Evolutionary conservation across 78 protist species (phyloP), one percentile per base, ranked within the genome.

Genomic region (Dictyostelium brefeldianum): DNA sequence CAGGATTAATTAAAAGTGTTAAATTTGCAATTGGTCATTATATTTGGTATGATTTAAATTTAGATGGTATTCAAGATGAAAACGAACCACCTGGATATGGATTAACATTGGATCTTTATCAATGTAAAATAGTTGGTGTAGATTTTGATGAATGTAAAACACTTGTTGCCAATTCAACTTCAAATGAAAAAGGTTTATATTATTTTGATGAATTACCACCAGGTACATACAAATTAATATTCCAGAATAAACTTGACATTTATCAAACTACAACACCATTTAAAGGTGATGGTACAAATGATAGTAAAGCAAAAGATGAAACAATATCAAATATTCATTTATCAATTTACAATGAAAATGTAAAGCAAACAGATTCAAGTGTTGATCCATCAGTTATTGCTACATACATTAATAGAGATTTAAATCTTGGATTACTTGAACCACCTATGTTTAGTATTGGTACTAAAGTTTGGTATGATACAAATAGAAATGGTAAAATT

Each of bases 1-100:
- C 82, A 53, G 91, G 56, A 12, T 20, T 83, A 14, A 53, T 83
- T 56, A 20, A 9, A 20, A 5, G 25, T 12, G 48, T 25, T 25
- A 18, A 50, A 17, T 29, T 83, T 5, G 91, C 91, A 1, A 54
- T 83, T 53, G 91, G 91, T 56, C 57, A 73, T 29, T 73, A 73
- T 43, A 74, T 73, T 25, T 83, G 91, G 91, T 73, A 54, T 25
- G 91, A 83, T 57, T 18, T 56, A n/a, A 83, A 83, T 54, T 15
- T 46, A 12, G 46, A 83, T 56, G 91, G 91, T 57, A 31, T 83
- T 10, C 56, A 41, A 22, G 81, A 70, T 25, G 29, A 18, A 14
- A 22, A 25, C 43, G 91, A 83, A 73, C 91, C 91, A 14, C 79
- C 82, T 4, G 81, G 70, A 3, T 15, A 14, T 11, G 74, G 57